Base-by-base conservation (phyloP, 2,329 filamentous ascomycete genomes). In the Ampelomyces quisqualis region DNA sequence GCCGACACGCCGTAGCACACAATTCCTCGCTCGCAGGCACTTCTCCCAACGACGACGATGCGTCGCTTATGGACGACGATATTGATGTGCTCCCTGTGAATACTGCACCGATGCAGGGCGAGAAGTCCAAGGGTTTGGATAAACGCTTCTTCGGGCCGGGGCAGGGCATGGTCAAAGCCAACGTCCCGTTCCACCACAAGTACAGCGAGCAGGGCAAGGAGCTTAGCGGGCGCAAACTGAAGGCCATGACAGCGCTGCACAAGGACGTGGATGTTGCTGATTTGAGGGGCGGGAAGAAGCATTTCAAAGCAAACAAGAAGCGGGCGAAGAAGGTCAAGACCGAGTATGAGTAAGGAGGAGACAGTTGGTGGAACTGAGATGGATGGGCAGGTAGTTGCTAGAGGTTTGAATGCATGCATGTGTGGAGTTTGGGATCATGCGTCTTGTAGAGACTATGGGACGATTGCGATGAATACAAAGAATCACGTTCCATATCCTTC, bases 201-300 rank as follows among this genome's bases (percentile, higher is more conserved):
- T 94, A 96, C 70, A 84, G 83, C 3, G 80, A 93, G 69, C 89
- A 95, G 62, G 90, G 89, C 4, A 94, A 88, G 72, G 75, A 85
- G 49, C 71, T 96, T 32, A 88, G 81, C 13, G 90, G 90, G 0
- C 78, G 93, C 46, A 98, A 98, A 70, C 80, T 88, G 35, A 82
- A 83, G 60, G 77, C 85, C 26, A 81, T 96, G 75, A 75, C 88
- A 35, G 91, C 91, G 8, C 64, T 96, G 47, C 89, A 96, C 72
- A 88, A 85, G 45, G 87, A 88, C 10, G 68, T 97, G 23, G 90
- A 96, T 60, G 84, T 87, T 1, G 85, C 84, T 45, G 91, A 96
- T 43, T 72, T 93, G 52, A 72, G 67, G 68, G 79, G 84, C 42
- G 80, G 85, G 43, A 98, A 98, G 81, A 97, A 96, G 75, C 93